These are phyloP conservation scores for Ustilago curta DNA, from an alignment of 1,284 basidiomycete genomes.

Conservation along the genomic window DNA sequence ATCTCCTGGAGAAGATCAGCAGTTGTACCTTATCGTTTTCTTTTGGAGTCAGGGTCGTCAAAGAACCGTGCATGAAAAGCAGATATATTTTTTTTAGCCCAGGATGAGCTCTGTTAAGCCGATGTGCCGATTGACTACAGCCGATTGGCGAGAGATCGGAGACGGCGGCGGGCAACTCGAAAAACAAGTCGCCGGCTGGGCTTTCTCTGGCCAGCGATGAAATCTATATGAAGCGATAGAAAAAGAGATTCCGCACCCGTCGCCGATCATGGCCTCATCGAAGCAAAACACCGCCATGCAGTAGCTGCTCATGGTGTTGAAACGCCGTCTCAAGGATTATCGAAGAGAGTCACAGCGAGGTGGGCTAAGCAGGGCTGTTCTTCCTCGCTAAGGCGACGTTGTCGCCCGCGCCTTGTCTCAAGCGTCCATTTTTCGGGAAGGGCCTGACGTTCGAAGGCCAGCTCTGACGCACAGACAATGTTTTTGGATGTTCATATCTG, in stretches of 20 bases:
- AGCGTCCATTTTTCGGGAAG: slow-evolving; percentile 10
- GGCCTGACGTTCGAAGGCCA: background rate
- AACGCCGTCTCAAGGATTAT: background rate
- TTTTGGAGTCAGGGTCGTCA: too few relatives aligned
- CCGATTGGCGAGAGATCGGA: too few relatives aligned
- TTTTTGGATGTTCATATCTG: background rate
- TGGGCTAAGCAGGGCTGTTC: background rate
- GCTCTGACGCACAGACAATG: background rate
- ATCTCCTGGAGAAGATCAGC: too few relatives aligned
- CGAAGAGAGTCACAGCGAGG: background rate
- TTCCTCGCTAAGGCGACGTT: background rate
- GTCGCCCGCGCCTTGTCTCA: background rate
- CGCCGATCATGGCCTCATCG: background rate
- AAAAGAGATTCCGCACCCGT: background rate
- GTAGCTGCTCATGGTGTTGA: background rate
- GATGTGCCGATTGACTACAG: too few relatives aligned
- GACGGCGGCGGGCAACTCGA: too few relatives aligned
- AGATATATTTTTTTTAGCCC: too few relatives aligned
- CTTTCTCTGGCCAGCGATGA: background rate
- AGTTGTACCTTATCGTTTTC: too few relatives aligned
- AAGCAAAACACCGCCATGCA: background rate
- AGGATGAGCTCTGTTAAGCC: too few relatives aligned
- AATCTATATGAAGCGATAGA: background rate
- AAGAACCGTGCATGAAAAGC: too few relatives aligned
- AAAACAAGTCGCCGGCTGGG: too few relatives aligned